A percentile compares a stretch with the other conserved stretches of the same genome.
Evolutionary conservation across 768 basidiomycete species (phyloP).

Genomic region (Panellus pusillus): DNA sequence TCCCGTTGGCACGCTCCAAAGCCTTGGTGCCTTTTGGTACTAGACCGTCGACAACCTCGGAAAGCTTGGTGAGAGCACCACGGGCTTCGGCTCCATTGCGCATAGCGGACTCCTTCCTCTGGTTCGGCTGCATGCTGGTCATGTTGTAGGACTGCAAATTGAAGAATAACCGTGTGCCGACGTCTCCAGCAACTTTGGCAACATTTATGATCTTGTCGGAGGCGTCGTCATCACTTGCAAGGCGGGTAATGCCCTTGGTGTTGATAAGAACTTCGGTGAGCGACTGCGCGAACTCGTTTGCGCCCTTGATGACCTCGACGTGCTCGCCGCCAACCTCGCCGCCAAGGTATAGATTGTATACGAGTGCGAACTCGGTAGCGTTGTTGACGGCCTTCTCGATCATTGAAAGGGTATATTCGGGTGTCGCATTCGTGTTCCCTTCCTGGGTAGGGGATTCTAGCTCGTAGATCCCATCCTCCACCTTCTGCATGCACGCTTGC

Average conservation of each 20-base stretch:
- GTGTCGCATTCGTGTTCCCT: conserved; percentile 96
- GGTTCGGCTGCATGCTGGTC: conserved; percentile 69
- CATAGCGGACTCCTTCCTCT: conserved; percentile 84
- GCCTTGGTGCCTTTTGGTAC: conserved; percentile 81
- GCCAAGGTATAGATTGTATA: conserved; percentile 88
- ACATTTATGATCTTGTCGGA: conserved; percentile 85
- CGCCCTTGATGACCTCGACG: conserved; percentile 96
- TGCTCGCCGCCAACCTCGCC: conserved; percentile 90
- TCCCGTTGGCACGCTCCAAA: conserved; percentile 78
- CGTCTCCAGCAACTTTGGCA: conserved; percentile 85
- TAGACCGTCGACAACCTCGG: conserved; percentile 82
- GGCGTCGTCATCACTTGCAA: conserved; percentile 88
- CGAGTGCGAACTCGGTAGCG: conserved; percentile 93
- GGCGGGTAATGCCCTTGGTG: conserved; percentile 93
- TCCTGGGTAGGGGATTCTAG: conserved; percentile 93
- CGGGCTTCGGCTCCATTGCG: conserved; percentile 87
- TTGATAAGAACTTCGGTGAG: conserved; percentile 90
- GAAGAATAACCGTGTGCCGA: conserved; percentile 89
- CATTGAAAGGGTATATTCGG: conserved; percentile 97
- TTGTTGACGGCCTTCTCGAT: conserved; percentile 95
- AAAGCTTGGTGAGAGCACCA: conserved; percentile 78
- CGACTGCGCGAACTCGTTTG: conserved; percentile 94
- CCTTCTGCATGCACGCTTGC: conserved; percentile 93
- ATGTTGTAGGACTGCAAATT: conserved; percentile 96
- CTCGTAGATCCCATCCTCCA: conserved; percentile 97